These are phyloP conservation scores for Candida quercuum DNA, from an alignment of 805 yeast genomes.

Conservation along the genomic window DNA sequence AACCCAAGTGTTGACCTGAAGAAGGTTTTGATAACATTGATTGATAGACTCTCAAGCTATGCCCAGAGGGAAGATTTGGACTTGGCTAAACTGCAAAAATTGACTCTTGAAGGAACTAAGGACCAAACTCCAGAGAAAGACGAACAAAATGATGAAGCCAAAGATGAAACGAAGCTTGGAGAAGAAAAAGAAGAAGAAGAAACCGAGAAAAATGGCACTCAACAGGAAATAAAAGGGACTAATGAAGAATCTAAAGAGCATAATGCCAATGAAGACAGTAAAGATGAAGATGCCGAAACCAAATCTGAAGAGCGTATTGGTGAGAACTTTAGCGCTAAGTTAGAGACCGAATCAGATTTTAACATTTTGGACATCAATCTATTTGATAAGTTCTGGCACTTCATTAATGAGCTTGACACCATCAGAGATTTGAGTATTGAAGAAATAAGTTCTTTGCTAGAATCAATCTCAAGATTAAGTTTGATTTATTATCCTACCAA, in stretches of 20 bases:
- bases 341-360: slow-evolving; percentile 3
- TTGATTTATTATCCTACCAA: slow-evolving; percentile 62
- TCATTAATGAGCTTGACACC: slow-evolving; percentile 49
- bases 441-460: slow-evolving; percentile 59
- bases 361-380: slow-evolving; percentile 26
- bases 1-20: slow-evolving; percentile 67
- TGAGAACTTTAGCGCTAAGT: too few relatives aligned
- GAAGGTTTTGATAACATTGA: slow-evolving; percentile 61
- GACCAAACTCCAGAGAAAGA: slow-evolving; percentile 3
- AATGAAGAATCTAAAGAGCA: slow-evolving; percentile 7
- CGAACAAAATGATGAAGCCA: slow-evolving; percentile 6
- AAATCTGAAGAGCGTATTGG: neutral
- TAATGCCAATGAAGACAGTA: slow-evolving; percentile 7
- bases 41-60: slow-evolving; percentile 62
- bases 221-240: too few relatives aligned
- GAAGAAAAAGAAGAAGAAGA: slow-evolving; percentile 8
- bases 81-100: slow-evolving; percentile 15
- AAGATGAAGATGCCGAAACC: slow-evolving; percentile 10
- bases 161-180: slow-evolving; percentile 4
- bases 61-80: slow-evolving; percentile 34
- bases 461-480: slow-evolving; percentile 59
- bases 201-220: slow-evolving; percentile 3
- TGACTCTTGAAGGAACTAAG: slow-evolving; percentile 16
- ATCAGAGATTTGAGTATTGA: slow-evolving; percentile 58
- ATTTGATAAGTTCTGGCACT: slow-evolving; percentile 63